Conservation (phyloP, 768 basidiomycete genomes). For the Xerocomus brunneocitrinus region DNA sequence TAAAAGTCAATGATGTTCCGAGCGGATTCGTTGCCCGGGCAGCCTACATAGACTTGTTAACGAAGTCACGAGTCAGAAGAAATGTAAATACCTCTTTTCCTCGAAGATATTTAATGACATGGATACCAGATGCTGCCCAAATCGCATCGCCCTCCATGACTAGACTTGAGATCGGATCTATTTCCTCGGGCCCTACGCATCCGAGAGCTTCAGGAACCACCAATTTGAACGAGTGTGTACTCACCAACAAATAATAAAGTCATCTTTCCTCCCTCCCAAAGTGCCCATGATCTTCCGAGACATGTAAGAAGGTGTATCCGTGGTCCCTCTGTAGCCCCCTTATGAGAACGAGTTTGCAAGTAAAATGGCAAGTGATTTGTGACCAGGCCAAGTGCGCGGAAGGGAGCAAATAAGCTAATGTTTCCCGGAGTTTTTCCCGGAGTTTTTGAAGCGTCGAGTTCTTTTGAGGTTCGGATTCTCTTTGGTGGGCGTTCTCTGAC, state of each 20-base stretch:
- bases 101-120: constrained; percentile 73
- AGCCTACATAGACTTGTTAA: constrained; percentile 34
- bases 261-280: constrained; percentile 97
- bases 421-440: constrained; percentile 10
- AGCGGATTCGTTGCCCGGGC: constrained; percentile 61
- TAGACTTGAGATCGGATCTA: constrained; percentile 67
- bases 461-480: constrained; percentile 14
- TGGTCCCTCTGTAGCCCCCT: constrained; percentile 81
- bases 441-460: constrained; percentile 1
- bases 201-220: constrained; percentile 2
- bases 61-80: not conserved
- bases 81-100: constrained; percentile 70
- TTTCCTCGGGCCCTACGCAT: constrained; percentile 72
- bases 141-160: constrained; percentile 82
- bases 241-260: constrained; percentile 86
- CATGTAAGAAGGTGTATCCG: constrained; percentile 82
- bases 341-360: constrained; percentile 78
- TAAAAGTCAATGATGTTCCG: constrained; percentile 52
- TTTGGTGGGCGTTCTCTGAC: constrained; percentile 24
- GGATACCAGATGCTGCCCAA: constrained; percentile 69
- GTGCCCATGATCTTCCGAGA: constrained; percentile 84
- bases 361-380: constrained; percentile 89
- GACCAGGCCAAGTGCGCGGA: constrained; percentile 91
- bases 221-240: constrained; percentile 23
- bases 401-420: constrained; percentile 78